These are phyloP conservation scores for Leccinum pseudoinsigne DNA, from an alignment of 1,284 basidiomycete genomes.

Conservation along the genomic window DNA sequence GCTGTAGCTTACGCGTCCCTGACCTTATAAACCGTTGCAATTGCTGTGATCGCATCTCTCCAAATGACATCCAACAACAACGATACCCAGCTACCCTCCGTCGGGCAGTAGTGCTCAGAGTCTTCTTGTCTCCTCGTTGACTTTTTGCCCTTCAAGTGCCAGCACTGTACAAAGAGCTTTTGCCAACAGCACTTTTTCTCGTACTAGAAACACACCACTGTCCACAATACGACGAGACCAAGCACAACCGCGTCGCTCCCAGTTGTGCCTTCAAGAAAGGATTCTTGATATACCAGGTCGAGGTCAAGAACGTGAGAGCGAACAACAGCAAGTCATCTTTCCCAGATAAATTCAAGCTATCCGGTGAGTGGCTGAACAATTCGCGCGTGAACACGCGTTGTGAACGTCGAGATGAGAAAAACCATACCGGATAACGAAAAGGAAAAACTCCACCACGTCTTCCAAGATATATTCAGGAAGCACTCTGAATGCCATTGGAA, in stretches of 20 bases:
- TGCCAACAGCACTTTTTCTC: constrained; percentile 78
- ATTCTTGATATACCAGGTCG: no score
- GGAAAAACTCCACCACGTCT: no score
- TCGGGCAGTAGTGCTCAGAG: constrained; percentile 73
- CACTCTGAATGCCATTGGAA: no score
- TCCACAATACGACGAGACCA: constrained; percentile 64
- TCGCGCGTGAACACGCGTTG: no score
- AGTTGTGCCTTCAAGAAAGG: constrained; percentile 44
- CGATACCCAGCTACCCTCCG: constrained; percentile 54
- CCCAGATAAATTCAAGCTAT: no score
- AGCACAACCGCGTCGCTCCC: constrained; percentile 71
- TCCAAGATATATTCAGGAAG: no score
- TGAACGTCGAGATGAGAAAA: no score
- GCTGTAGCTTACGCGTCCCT: constrained; percentile 25
- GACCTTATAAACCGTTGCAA: constrained; percentile 22
- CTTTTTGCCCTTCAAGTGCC: constrained; percentile 81
- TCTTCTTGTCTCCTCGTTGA: constrained; percentile 66
- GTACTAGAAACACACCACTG: constrained; percentile 60
- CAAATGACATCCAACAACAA: constrained; percentile 17
- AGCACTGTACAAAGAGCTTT: constrained; percentile 64
- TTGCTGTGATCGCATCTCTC: neutral
- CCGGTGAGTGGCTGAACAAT: no score
- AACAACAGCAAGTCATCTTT: no score
- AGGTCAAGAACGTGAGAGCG: no score
- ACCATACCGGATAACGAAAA: no score